phyloP scores from a whole-genome alignment of 2,329 filamentous ascomycete genomes.

The Colletotrichum sojae region DNA sequence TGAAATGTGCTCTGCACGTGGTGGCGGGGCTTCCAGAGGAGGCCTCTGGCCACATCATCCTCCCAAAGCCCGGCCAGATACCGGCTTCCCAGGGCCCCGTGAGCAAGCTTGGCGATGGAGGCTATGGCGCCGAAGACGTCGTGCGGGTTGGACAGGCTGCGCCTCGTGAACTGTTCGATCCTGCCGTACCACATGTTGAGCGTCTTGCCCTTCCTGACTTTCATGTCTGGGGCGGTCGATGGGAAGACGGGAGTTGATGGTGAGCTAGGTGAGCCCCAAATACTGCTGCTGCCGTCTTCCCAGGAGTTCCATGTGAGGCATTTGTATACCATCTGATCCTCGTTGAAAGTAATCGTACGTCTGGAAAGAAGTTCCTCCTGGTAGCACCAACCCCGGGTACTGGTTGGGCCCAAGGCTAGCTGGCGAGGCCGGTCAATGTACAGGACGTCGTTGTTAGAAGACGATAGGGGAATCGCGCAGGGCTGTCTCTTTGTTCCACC shows the following conservation, averaged over 20 bases:
- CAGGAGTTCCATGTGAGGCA: conserved; percentile 3
- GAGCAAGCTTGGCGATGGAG: conserved; percentile 26
- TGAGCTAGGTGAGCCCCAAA: conserved; percentile 1
- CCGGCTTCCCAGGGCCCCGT: not conserved
- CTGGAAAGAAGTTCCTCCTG: conserved; percentile 22
- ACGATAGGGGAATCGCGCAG: not conserved
- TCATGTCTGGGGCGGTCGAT: not conserved
- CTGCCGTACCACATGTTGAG: conserved; percentile 16
- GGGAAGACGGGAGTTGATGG: not conserved
- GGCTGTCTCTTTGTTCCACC: not conserved
- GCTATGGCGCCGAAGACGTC: conserved; percentile 30
- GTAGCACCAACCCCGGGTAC: conserved; percentile 28
- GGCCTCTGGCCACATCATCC: conserved; percentile 19
- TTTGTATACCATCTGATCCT: conserved; percentile 14
- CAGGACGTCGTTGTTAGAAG: not conserved
- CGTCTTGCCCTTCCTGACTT: conserved; percentile 1
- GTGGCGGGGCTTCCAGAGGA: conserved; percentile 23
- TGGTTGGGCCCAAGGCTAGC: not conserved
- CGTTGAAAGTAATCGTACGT: conserved; percentile 2
- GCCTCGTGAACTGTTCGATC: conserved; percentile 6
- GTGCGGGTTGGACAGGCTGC: conserved; percentile 24
- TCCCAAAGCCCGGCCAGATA: conserved; percentile 28
- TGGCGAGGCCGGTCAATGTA: not conserved
- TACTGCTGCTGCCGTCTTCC: conserved; percentile 9
- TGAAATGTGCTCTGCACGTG: conserved; percentile 7